A percentile compares a stretch with the other conserved stretches of the same genome.
Evolutionary conservation across 805 yeast genomes (phyloP).

Genomic region (Metschnikowia continentalis): DNA sequence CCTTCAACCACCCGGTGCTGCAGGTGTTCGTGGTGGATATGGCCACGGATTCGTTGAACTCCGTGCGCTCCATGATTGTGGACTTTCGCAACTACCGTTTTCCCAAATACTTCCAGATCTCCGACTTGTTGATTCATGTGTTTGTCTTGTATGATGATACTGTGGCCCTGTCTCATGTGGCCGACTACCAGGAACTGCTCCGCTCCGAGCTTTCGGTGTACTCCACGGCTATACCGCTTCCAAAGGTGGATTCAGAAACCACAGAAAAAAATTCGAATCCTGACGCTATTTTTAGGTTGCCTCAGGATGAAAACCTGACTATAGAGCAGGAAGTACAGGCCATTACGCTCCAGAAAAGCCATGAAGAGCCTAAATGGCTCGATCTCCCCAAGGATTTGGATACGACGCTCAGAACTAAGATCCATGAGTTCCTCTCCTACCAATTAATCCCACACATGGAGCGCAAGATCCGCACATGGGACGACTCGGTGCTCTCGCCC

Average conservation of each 20-base stretch:
- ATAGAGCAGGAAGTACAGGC: slow-evolving; percentile 49
- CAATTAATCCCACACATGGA: slow-evolving; percentile 81
- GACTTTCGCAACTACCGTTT: slow-evolving; percentile 45
- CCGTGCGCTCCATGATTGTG: slow-evolving; percentile 56
- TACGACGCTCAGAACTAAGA: slow-evolving; percentile 32
- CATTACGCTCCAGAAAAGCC: slow-evolving; percentile 25
- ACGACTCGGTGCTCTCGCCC: slow-evolving; percentile 73
- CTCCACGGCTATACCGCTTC: slow-evolving; percentile 25
- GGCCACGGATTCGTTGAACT: slow-evolving; percentile 46
- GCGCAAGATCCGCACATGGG: slow-evolving; percentile 75
- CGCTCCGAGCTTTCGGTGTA: slow-evolving; percentile 23
- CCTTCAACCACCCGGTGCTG: slow-evolving; percentile 81
- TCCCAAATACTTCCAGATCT: slow-evolving; percentile 64
- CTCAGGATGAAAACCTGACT: slow-evolving; percentile 32
- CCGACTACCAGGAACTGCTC: slow-evolving; percentile 36
- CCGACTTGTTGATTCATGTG: slow-evolving; percentile 50
- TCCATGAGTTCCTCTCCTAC: slow-evolving; percentile 47
- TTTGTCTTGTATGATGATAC: slow-evolving; percentile 29
- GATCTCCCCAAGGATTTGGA: slow-evolving; percentile 37
- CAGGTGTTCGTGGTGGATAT: slow-evolving; percentile 63
- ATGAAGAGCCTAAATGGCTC: slow-evolving; percentile 12
- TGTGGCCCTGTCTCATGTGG: slow-evolving; percentile 9
- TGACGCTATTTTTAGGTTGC: slow-evolving; percentile 3
- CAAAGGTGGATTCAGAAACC: slow-evolving; percentile 45
- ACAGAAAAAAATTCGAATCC: slow-evolving; percentile 32